Evolutionary conservation across 106 monocot genomes (phyloP).

Genomic region (Triglochin maritima): DNA sequence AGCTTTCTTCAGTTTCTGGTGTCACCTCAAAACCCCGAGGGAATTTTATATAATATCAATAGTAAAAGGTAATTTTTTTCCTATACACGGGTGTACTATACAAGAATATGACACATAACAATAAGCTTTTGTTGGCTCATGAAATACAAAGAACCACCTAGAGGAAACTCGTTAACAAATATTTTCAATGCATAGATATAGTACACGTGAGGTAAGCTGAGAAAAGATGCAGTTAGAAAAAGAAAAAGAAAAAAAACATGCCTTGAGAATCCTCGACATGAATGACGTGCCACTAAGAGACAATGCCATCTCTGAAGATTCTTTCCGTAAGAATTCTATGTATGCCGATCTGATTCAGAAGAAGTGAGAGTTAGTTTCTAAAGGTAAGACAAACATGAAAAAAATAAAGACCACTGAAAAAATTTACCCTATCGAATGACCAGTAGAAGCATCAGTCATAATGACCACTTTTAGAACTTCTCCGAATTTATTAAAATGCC

Average conservation of each 20-base stretch:
- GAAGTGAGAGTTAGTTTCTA: background rate
- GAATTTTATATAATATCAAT: no score
- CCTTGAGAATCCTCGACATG: conserved; percentile 95
- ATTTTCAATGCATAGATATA: background rate
- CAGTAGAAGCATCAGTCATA: conserved; percentile 69
- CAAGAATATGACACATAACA: no score
- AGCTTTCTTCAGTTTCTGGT: no score
- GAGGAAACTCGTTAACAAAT: background rate
- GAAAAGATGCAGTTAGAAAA: no score
- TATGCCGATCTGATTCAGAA: conserved; percentile 77
- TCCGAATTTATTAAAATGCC: conserved; percentile 96
- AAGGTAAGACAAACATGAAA: background rate
- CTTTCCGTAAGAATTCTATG: conserved; percentile 88
- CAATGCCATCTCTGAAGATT: conserved; percentile 79
- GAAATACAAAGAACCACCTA: no score
- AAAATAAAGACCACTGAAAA: background rate
- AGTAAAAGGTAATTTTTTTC: no score
- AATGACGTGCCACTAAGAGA: conserved; percentile 93
- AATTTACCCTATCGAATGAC: conserved; percentile 76
- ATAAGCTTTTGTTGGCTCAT: no score
- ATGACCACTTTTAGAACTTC: conserved; percentile 89
- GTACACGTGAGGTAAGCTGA: no score
- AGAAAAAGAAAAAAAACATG: conserved; percentile 8
- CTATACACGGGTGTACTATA: no score
- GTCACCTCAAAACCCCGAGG: no score